Evolutionary conservation across 2,329 filamentous ascomycete species (phyloP).

Genomic region (Trichoderma sp.): DNA sequence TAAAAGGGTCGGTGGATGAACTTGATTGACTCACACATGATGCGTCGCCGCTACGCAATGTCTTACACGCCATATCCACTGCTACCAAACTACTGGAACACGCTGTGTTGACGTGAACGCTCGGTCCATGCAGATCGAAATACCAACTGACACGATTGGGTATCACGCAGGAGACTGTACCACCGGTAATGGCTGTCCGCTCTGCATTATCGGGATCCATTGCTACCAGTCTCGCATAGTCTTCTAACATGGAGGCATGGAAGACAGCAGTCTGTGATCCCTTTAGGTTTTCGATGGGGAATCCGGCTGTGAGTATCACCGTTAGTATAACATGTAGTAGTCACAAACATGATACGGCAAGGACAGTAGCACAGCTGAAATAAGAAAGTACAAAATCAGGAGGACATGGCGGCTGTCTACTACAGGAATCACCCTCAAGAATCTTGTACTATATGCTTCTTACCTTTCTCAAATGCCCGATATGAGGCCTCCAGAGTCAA

Average conservation of each 20-base stretch:
- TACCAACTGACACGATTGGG: constrained; percentile 51
- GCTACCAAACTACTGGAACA: constrained; percentile 52
- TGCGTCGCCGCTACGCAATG: constrained; percentile 46
- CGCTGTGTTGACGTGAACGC: constrained; percentile 53
- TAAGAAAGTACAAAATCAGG: no score
- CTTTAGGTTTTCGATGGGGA: constrained; percentile 34
- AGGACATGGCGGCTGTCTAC: no score
- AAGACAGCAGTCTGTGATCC: constrained; percentile 40
- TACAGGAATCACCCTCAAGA: no score
- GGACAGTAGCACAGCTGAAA: background rate
- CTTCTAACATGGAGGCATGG: constrained; percentile 41
- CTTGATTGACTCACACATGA: constrained; percentile 16
- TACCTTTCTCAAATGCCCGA: constrained; percentile 19
- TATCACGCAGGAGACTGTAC: constrained; percentile 44
- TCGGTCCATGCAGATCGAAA: constrained; percentile 50
- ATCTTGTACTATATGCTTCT: background rate
- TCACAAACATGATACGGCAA: background rate
- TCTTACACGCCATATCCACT: constrained; percentile 37
- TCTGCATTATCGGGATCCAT: constrained; percentile 37
- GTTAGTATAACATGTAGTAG: background rate
- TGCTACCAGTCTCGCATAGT: constrained; percentile 40
- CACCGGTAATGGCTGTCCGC: constrained; percentile 41
- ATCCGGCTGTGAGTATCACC: constrained; percentile 33
- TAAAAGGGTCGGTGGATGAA: background rate
- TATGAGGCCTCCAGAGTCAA: constrained; percentile 23